Conservation (phyloP, 805 yeast genomes). For the Maudiozyma barnettii region DNA sequence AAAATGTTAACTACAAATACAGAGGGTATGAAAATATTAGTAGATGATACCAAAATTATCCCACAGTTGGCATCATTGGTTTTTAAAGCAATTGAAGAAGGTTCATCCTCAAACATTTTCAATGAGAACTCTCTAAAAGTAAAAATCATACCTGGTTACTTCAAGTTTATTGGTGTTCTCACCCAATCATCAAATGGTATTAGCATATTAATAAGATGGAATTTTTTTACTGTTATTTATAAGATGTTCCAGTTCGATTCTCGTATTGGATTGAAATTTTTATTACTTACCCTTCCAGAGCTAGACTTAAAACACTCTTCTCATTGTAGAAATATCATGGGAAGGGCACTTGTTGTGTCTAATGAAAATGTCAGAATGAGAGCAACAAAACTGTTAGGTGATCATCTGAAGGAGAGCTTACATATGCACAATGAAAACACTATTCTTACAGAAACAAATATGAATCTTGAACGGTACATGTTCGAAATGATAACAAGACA, state of each 20-base stretch:
- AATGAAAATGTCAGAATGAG: constrained; percentile 42
- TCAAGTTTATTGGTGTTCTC: constrained; percentile 67
- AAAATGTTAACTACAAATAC: constrained; percentile 50
- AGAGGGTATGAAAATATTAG: constrained; percentile 58
- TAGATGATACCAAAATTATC: constrained; percentile 59
- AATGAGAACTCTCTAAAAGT: constrained; percentile 47
- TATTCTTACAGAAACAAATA: background rate
- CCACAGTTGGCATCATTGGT: constrained; percentile 86
- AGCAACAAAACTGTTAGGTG: constrained; percentile 46
- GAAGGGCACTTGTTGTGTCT: constrained; percentile 53
- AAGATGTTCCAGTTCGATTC: constrained; percentile 52
- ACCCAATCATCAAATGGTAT: constrained; percentile 55
- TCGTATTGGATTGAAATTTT: constrained; percentile 43
- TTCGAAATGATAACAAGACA: constrained; percentile 52
- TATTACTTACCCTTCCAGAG: constrained; percentile 48
- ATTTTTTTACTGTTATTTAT: constrained; percentile 70
- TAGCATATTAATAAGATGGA: constrained; percentile 67
- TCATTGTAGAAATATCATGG: constrained; percentile 58
- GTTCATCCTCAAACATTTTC: constrained; percentile 55
- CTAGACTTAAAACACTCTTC: constrained; percentile 52
- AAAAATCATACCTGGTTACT: constrained; percentile 68
- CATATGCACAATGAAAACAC: background rate
- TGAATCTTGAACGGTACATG: constrained; percentile 7
- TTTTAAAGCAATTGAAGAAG: constrained; percentile 33
- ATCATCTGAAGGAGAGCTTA: constrained; percentile 13